Conservation (phyloP, 2,329 filamentous ascomycete genomes). For the Parafenestella ontariensis region DNA sequence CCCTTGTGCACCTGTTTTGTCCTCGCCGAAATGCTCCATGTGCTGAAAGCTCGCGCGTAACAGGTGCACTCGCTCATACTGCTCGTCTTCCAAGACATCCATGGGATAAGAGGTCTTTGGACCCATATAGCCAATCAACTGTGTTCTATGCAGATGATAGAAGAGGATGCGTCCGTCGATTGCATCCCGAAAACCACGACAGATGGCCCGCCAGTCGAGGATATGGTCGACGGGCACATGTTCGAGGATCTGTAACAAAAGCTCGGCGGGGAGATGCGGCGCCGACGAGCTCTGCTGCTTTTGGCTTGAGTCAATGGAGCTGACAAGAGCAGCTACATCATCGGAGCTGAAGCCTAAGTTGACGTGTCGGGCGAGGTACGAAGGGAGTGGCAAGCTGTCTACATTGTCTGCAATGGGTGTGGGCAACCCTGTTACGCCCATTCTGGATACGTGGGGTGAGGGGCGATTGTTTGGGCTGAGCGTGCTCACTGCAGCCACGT, state of each 20-base stretch:
- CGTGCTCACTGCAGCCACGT: not conserved
- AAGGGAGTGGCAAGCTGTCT: conserved; percentile 17
- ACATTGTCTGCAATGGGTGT: not conserved
- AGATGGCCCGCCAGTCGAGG: conserved; percentile 39
- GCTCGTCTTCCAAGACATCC: conserved; percentile 11
- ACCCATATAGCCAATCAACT: conserved; percentile 34
- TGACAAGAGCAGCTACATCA: conserved; percentile 36
- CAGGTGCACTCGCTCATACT: conserved; percentile 25
- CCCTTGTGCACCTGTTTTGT: not conserved
- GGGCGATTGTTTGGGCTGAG: not conserved
- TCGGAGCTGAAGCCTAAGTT: conserved; percentile 34
- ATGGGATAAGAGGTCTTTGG: conserved; percentile 1
- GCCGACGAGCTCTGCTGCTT: not conserved
- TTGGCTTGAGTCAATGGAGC: conserved; percentile 41
- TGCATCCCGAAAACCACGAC: conserved; percentile 38
- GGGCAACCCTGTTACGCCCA: not conserved
- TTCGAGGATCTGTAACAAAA: conserved; percentile 37
- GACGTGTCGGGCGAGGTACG: conserved; percentile 29
- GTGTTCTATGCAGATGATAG: conserved; percentile 25
- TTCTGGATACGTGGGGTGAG: not conserved
- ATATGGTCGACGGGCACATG: conserved; percentile 35
- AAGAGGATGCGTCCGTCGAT: conserved; percentile 40
- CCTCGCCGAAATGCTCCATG: not conserved
- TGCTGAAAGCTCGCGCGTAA: conserved; percentile 19
- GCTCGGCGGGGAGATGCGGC: conserved; percentile 39